Base-by-base conservation (phyloP, 2,329 filamentous ascomycete genomes). In the Hymenoscyphus fraxineus region DNA sequence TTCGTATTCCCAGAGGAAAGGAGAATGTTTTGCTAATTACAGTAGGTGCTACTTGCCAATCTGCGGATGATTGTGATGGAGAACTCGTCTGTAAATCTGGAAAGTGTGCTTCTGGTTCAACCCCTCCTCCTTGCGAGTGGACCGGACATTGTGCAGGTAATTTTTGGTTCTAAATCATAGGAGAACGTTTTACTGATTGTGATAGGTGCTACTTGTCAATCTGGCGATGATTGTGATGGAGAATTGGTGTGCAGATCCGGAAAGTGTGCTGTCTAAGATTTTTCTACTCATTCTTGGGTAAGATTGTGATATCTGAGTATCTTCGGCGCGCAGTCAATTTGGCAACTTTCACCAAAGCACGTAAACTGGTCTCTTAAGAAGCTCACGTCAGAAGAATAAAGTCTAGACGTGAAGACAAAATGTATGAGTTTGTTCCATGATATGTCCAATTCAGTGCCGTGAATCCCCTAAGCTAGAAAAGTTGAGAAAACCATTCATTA, bases 121-220 rank as follows among this genome's bases (percentile, higher is more conserved):
- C 44, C 41, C 32, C 61, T 13, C 41, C 6, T 27, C 9, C 62
- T 32, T 69, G 68, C 22, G 47, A 58, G 4, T 69, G 68, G 67
- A 57, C 47, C 12, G 68, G 67, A 12, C 67, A 69, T 62, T 69
- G 68, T 56, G 47, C 60, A 15, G 67, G 67, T 64, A 35, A 62
- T 35, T 62, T 2, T 6, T 6, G 7, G 32, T 15, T 32, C 13
- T 61, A 54, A 2, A 19, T 4, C 1, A 6, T 22, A 7, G 10
- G 22, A 38, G 47, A 31, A 16, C 16, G 5, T 7, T 19, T 38
- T 58, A 6, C 16, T 55, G 35, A 40, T 19, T 44, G 32, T 32
- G 19, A 19, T 31, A 67, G 65, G 63, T 22, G 64, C 64, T 15
- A 19, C 55, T 12, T 68, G 66, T 60, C 55, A 35, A 10, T 58